Percentiles rank a stretch among this genome's conserved stretches.
These are phyloP conservation scores for Candolleomyces eurysporus DNA, from an alignment of 768 basidiomycete species.

Conservation along the genomic window DNA sequence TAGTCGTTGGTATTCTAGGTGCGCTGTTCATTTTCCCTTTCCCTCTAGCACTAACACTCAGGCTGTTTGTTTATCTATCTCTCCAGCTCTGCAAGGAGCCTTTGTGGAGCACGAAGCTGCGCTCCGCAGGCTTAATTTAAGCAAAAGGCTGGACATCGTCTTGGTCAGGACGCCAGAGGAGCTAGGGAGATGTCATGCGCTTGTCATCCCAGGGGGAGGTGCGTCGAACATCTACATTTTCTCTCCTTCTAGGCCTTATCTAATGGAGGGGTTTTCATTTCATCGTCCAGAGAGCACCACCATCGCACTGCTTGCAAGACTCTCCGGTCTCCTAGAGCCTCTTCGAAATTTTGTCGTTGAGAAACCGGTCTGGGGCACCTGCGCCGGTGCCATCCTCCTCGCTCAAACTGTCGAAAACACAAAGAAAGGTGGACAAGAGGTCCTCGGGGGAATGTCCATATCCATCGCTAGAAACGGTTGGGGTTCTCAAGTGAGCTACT, in stretches of 20 bases:
- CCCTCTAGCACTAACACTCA: constrained; percentile 5
- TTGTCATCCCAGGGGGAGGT: constrained; percentile 95
- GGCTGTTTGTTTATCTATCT: constrained; percentile 4
- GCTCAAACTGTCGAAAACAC: constrained; percentile 70
- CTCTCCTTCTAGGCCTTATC: not conserved
- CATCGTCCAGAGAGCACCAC: constrained; percentile 77
- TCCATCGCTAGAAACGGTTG: constrained; percentile 87
- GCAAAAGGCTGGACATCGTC: constrained; percentile 42
- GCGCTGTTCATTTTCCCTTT: constrained; percentile 17
- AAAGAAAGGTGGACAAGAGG: constrained; percentile 86
- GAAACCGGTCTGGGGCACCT: constrained; percentile 93
- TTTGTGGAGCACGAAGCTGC: constrained; percentile 83
- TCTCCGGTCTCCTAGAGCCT: constrained; percentile 78
- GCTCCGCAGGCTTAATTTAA: constrained; percentile 55
- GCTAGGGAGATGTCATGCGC: constrained; percentile 70
- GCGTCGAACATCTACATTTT: constrained; percentile 14
- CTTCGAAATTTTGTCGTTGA: constrained; percentile 66
- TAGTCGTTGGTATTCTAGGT: constrained; percentile 53
- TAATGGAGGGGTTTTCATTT: not conserved
- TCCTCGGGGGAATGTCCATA: constrained; percentile 77
- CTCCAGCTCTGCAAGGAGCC: constrained; percentile 84
- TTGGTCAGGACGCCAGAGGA: constrained; percentile 78
- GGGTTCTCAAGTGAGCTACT: constrained; percentile 76
- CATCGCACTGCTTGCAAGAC: constrained; percentile 73
- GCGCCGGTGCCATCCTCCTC: constrained; percentile 91